Evolutionary conservation across 2,329 filamentous ascomycete species (phyloP).

Genomic region (Colletotrichum sp.): DNA sequence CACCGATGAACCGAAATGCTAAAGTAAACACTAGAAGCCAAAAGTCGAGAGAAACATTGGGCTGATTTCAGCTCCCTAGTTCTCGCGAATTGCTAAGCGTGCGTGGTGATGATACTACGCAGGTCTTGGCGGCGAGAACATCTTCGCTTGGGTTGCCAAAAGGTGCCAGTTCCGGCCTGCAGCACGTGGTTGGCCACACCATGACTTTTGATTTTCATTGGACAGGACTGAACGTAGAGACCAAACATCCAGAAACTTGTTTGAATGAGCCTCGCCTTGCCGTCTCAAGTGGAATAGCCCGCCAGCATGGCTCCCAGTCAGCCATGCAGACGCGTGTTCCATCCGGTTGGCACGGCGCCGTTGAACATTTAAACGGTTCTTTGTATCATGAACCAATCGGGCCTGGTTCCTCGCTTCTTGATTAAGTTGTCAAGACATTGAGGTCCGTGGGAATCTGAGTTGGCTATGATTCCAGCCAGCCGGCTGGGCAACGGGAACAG

Average conservation of each 20-base stretch:
- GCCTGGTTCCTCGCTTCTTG: background rate
- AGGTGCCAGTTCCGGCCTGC: background rate
- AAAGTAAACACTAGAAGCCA: background rate
- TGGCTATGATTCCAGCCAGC: background rate
- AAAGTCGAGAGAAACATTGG: background rate
- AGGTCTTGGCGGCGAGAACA: background rate
- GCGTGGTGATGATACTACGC: background rate
- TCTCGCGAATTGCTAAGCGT: background rate
- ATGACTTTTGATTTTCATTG: background rate
- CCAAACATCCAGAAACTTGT: background rate
- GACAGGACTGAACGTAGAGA: background rate
- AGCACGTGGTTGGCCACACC: background rate
- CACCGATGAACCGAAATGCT: background rate
- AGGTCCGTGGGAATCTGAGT: background rate
- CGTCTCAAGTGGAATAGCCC: background rate
- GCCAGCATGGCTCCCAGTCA: background rate
- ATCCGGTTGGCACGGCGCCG: background rate
- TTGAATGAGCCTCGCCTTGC: background rate
- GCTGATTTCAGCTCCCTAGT: background rate
- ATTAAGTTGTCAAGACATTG: background rate
- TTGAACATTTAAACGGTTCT: background rate
- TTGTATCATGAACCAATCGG: background rate
- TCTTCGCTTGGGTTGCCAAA: background rate
- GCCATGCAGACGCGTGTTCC: background rate
- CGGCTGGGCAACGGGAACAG: background rate